Percentiles rank a stretch among this genome's conserved stretches.
phyloP scores from a whole-genome alignment of 1,139 yeast species.

The Zygosaccharomyces pseudobailii region DNA sequence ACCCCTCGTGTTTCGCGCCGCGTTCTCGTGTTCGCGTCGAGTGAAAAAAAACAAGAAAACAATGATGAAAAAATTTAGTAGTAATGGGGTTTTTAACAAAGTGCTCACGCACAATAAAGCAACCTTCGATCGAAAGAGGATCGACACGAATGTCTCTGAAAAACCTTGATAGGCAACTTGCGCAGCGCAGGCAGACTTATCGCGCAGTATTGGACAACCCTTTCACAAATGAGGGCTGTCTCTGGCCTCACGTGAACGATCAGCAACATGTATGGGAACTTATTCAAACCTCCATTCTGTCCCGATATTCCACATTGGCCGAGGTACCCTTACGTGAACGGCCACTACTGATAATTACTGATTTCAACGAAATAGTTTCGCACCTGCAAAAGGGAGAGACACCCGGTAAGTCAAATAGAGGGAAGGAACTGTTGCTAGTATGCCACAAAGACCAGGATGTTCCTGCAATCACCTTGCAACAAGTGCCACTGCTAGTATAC shows the following conservation, averaged over 20 bases:
- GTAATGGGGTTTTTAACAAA: not conserved
- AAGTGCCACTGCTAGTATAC: constrained; percentile 27
- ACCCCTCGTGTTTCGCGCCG: constrained; percentile 4
- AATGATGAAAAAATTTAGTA: not conserved
- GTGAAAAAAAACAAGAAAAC: not conserved
- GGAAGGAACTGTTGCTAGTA: constrained; percentile 21
- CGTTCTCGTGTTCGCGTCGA: constrained; percentile 4
- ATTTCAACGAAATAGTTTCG: constrained; percentile 23
- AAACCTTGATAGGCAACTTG: constrained; percentile 22
- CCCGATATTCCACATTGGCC: constrained; percentile 11
- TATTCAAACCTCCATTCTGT: constrained; percentile 20
- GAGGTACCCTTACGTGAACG: constrained; percentile 11
- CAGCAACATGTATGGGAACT: constrained; percentile 26
- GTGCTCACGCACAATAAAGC: not conserved
- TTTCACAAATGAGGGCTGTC: constrained; percentile 25
- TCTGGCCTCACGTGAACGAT: constrained; percentile 31
- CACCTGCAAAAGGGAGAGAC: constrained; percentile 10
- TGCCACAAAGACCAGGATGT: constrained; percentile 27
- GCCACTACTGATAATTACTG: constrained; percentile 19
- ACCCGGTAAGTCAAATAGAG: not conserved
- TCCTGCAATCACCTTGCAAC: constrained; percentile 26
- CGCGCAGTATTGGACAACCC: constrained; percentile 31
- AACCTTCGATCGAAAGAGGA: not conserved
- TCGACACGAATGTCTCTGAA: constrained; percentile 18
- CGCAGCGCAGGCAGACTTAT: constrained; percentile 29